These are phyloP conservation scores for Crucihimalaya himalaica DNA, from an alignment of 345 rosid species.

Conservation along the genomic window DNA sequence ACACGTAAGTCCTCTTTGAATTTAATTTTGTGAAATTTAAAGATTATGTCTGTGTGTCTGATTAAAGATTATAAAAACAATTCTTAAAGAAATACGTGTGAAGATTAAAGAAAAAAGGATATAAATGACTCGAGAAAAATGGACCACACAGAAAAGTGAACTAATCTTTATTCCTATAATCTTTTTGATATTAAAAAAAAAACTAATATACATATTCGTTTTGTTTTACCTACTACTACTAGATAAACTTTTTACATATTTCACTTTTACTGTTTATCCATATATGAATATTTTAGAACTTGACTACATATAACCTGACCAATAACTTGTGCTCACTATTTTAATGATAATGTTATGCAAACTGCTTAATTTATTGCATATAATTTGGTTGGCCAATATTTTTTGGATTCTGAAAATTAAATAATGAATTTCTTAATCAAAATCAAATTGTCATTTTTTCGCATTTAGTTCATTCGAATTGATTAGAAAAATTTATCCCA, in stretches of 20 bases:
- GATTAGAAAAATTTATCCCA: background rate
- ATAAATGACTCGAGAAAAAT: slow-evolving; percentile 27
- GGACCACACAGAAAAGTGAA: slow-evolving; percentile 34
- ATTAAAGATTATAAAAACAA: too few relatives aligned
- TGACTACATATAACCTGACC: background rate
- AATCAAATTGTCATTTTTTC: background rate
- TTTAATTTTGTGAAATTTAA: background rate
- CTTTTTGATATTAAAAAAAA: background rate
- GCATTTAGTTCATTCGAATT: background rate
- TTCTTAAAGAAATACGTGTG: background rate
- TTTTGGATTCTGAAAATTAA: background rate
- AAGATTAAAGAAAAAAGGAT: slow-evolving; percentile 25
- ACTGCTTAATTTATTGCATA: background rate
- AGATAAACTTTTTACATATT: background rate
- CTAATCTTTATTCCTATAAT: slow-evolving; percentile 27
- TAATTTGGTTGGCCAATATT: background rate
- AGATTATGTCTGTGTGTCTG: too few relatives aligned
- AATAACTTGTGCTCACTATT: background rate
- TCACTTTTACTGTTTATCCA: background rate
- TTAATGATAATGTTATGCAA: background rate
- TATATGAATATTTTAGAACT: background rate
- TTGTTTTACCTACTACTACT: slow-evolving; percentile 24
- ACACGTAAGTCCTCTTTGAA: background rate
- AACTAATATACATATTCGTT: slow-evolving; percentile 12
- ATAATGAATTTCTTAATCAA: background rate